A percentile compares a stretch with the other conserved stretches of the same genome.
These are phyloP conservation scores for Trebouxia sp. DNA, from an alignment of 139 green algal genomes.

Conservation along the genomic window DNA sequence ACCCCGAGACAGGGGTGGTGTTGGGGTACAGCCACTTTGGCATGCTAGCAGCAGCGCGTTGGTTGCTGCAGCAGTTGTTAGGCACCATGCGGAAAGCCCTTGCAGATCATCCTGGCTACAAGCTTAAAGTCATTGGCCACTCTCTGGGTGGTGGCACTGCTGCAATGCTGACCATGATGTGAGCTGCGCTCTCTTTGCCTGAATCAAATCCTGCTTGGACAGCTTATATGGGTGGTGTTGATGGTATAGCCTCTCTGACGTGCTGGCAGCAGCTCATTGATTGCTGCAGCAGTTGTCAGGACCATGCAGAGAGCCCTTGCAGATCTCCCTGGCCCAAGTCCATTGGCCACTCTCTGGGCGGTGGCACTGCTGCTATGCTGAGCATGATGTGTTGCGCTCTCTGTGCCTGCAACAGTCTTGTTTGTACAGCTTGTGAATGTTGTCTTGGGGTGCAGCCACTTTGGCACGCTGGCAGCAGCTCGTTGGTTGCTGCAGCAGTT, in stretches of 20 bases:
- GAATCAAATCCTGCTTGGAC: no score
- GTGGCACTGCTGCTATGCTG: conserved; percentile 82
- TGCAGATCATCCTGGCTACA: conserved; percentile 47
- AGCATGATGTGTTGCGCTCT: conserved; percentile 71
- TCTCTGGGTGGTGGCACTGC: conserved; percentile 85
- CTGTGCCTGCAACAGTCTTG: not conserved
- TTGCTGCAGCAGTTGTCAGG: conserved; percentile 48
- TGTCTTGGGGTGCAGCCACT: conserved; percentile 82
- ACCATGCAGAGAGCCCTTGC: conserved; percentile 58
- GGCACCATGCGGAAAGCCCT: conserved; percentile 59
- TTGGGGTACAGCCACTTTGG: conserved; percentile 87
- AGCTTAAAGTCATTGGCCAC: conserved; percentile 64
- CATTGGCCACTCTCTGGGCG: conserved; percentile 69
- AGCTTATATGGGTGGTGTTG: no score
- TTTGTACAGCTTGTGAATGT: no score
- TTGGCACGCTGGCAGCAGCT: conserved; percentile 89
- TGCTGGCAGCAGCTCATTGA: conserved; percentile 88
- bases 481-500: conserved; percentile 68
- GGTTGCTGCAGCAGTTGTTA: conserved; percentile 59
- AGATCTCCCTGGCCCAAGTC: conserved; percentile 43
- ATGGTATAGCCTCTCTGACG: conserved; percentile 86
- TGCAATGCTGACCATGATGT: conserved; percentile 91
- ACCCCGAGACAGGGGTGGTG: conserved; percentile 53
- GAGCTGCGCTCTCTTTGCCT: no score
- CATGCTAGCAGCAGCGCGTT: conserved; percentile 88